Base-by-base conservation (phyloP, 176 grass and related monocot genomes). In the Otatea glauca region DNA sequence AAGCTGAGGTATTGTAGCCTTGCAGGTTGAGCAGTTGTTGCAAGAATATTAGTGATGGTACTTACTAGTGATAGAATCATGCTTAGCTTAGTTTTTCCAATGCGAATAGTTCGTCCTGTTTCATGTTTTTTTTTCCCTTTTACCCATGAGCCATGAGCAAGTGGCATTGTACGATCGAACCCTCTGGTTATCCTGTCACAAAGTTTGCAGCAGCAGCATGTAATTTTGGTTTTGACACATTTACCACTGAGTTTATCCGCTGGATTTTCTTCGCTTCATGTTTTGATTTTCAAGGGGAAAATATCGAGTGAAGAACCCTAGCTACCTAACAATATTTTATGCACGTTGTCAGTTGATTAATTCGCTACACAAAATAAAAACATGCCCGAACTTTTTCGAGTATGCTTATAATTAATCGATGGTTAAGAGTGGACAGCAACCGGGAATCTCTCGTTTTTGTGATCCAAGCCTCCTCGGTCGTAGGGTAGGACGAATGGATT, bases 141-240 rank as follows among this genome's bases (percentile, higher is more conserved):
- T 80, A 75, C 61, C 49, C 76, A 89, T 80, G 75, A 71, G 48
- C 71, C 67, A 78, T 58, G 66, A 78, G 37, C 81, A 66, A 79
- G 39, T 85, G 69, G 65, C 69, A 60, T 73, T 74, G 77, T 86
- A 34, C 7, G 45, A 17, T 5, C 25, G 37, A 17, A 7, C 25
- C 21, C 48, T 67, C 25, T 83, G 65, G 60, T 65, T 71, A 41
- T 42, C 58, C 25, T 72, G 20, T 58, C 59, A 82, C 72, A 89
- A 77, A 60, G 70, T 21, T 59, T 84, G 15, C 39, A 75, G 55
- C 72, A 80, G 41, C 61, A 76, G 7, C 43, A 77, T 81, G 83
- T 86, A 77, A 81, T 53, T 71, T 77, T 81, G 77, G 44, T 76
- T 24, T 20, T n/a, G 0, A 72, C 47, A 66, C 54, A 2, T 38